Evolutionary conservation across 2,329 filamentous ascomycete species (phyloP), one percentile per base, ranked within the genome.

Genomic region (Tolypocladium inflatum): DNA sequence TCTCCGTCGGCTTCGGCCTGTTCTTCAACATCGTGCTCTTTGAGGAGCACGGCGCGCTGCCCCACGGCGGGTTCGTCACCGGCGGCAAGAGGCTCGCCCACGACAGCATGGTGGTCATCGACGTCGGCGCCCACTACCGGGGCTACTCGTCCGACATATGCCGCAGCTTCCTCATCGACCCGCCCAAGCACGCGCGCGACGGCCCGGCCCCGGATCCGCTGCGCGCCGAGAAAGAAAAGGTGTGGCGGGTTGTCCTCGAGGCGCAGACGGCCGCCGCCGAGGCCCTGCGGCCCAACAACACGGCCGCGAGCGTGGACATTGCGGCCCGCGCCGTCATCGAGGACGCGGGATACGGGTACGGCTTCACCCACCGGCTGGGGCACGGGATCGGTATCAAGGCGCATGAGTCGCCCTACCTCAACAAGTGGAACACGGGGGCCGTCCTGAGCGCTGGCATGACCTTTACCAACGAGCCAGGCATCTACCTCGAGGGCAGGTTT

Each of bases 311-410:
- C 45, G 80, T 87, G 2, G 84, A 87, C 60, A 77, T 86, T 45
- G 83, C 84, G 1, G 84, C 84, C 7, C 75, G 83, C 2, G 70
- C 70, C 0, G 74, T 86, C 23, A 86, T 87, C 55, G 75, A 79
- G 15, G 67, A 77, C 13, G 83, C 45, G 81, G 83, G 83, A 0
- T 86, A 86, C 59, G 82, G 80, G 0, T 71, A 77, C 23, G 76
- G 74, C 0, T 87, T 87, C 61, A 86, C 83, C 1, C 84, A 87
- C 62, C 77, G 84, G 1, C 72, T 87, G 1, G 84, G 84, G 1
- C 84, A 87, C 63, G 80, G 84, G 1, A 85, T 87, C 54, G 84
- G 84, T 0, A 85, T 87, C 65, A 86, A 87, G 69, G 83, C 83
- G 1, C 84, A 86, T 61, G 84, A 87, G 65, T 83, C 80, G 37